Evolutionary conservation across 352 stramenopile species (phyloP).

Genomic region (Phytophthora sp.): DNA sequence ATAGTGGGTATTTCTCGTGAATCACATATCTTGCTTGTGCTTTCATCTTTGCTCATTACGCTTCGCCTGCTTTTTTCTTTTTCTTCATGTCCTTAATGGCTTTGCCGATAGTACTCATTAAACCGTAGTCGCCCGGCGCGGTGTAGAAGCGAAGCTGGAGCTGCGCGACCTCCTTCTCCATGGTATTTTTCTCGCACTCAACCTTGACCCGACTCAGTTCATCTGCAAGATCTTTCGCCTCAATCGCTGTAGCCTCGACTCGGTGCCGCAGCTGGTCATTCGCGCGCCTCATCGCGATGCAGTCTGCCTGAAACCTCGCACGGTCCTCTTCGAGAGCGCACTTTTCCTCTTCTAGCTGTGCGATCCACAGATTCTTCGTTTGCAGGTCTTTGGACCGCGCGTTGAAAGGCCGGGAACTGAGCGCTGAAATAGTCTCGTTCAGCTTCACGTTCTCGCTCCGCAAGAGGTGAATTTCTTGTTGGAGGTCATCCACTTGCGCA

Average conservation of each 20-base stretch:
- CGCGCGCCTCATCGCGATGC: background rate
- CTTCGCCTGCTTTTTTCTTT: conserved; percentile 26
- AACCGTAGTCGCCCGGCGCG: conserved; percentile 40
- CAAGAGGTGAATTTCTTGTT: conserved; percentile 57
- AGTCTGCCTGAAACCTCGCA: conserved; percentile 26
- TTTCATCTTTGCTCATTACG: background rate
- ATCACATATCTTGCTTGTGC: background rate
- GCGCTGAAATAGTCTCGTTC: conserved; percentile 48
- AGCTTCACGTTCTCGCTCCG: conserved; percentile 62
- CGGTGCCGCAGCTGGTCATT: conserved; percentile 26
- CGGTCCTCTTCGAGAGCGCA: conserved; percentile 24
- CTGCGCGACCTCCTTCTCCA: conserved; percentile 58
- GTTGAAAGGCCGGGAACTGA: conserved; percentile 65
- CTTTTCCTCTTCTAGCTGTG: conserved; percentile 50
- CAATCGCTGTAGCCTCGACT: conserved; percentile 24
- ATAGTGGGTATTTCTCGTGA: too few relatives aligned
- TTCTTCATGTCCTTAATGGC: conserved; percentile 58
- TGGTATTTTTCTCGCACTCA: conserved; percentile 41
- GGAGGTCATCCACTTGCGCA: conserved; percentile 38
- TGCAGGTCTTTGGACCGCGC: conserved; percentile 44
- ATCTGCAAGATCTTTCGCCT: conserved; percentile 35
- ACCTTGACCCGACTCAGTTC: conserved; percentile 20
- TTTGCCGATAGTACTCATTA: conserved; percentile 58
- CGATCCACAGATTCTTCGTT: conserved; percentile 57
- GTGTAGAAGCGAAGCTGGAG: conserved; percentile 69